Conservation (phyloP, 352 stramenopile species). For the Pilasporangium apinafurcum region DNA sequence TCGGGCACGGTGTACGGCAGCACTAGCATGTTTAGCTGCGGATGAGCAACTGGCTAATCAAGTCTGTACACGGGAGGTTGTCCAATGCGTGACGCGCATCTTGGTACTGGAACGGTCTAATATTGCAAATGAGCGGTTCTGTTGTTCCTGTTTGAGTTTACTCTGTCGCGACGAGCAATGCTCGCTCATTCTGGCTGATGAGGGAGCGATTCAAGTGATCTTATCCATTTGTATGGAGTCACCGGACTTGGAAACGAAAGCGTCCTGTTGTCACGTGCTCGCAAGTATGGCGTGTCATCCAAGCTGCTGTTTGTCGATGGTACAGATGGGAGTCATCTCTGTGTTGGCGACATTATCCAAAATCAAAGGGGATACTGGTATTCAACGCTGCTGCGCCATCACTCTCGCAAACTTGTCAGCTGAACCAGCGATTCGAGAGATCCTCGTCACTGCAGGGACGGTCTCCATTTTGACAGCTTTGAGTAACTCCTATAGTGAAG, state of each 20-base stretch:
- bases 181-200: constrained; percentile 39
- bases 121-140: constrained; percentile 60
- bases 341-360: constrained; percentile 53
- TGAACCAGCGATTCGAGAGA: constrained; percentile 34
- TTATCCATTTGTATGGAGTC: constrained; percentile 56
- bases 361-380: constrained; percentile 33
- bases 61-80: constrained; percentile 44
- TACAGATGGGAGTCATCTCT: constrained; percentile 40
- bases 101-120: constrained; percentile 40
- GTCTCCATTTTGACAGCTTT: constrained; percentile 46
- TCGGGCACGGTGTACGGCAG: constrained; percentile 50
- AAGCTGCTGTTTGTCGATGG: constrained; percentile 45
- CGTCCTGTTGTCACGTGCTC: constrained; percentile 67
- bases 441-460: constrained; percentile 37
- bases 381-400: constrained; percentile 65
- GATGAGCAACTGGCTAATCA: constrained; percentile 24
- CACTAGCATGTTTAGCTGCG: constrained; percentile 51
- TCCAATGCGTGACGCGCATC: constrained; percentile 47
- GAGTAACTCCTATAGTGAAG: constrained; percentile 82
- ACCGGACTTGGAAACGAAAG: constrained; percentile 57
- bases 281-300: constrained; percentile 68
- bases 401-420: constrained; percentile 61
- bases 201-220: constrained; percentile 44
- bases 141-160: constrained; percentile 63
- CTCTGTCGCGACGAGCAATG: constrained; percentile 66